Percentiles rank a stretch among this genome's conserved stretches.
phyloP scores from a whole-genome alignment of 495 filamentous ascomycete genomes.

The Penicillium roqueforti region DNA sequence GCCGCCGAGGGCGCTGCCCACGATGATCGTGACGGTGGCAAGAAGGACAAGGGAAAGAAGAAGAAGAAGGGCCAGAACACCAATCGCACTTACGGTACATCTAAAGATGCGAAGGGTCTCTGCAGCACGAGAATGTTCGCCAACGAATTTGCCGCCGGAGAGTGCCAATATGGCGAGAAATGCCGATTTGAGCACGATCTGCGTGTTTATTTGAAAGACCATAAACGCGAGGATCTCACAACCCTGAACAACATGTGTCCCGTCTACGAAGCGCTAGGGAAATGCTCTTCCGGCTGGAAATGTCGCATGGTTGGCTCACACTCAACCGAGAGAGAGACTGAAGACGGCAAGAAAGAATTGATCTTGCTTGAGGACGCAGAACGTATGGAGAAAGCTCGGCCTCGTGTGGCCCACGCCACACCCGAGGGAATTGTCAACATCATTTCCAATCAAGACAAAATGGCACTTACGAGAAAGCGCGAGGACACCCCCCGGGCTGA shows the following conservation, averaged over 20 bases:
- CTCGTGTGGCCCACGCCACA: constrained; percentile 31
- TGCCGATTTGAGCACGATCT: constrained; percentile 81
- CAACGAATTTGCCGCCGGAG: constrained; percentile 68
- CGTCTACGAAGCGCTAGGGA: constrained; percentile 68
- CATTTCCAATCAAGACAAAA: constrained; percentile 60
- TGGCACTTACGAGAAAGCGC: constrained; percentile 63
- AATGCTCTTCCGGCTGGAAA: constrained; percentile 81
- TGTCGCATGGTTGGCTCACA: constrained; percentile 85
- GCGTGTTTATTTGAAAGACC: constrained; percentile 75
- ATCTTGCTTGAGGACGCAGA: constrained; percentile 58
- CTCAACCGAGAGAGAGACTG: constrained; percentile 64
- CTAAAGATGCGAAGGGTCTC: constrained; percentile 70
- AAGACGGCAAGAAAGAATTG: constrained; percentile 78
- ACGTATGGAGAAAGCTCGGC: constrained; percentile 39
- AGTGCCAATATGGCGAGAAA: constrained; percentile 69
- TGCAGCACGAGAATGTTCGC: constrained; percentile 64
- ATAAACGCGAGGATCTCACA: constrained; percentile 72
- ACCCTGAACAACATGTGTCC: constrained; percentile 76
- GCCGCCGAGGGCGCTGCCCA: constrained; percentile 61
- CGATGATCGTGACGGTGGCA: constrained; percentile 31
- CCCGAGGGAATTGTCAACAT: constrained; percentile 73
- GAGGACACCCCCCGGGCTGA: constrained; percentile 66
- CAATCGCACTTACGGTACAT: constrained; percentile 75
- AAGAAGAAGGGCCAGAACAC: constrained; percentile 86
- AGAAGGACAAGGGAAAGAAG: constrained; percentile 49